These are phyloP conservation scores for Boletus pseudopeckii DNA, from an alignment of 768 basidiomycete species.

Conservation along the genomic window DNA sequence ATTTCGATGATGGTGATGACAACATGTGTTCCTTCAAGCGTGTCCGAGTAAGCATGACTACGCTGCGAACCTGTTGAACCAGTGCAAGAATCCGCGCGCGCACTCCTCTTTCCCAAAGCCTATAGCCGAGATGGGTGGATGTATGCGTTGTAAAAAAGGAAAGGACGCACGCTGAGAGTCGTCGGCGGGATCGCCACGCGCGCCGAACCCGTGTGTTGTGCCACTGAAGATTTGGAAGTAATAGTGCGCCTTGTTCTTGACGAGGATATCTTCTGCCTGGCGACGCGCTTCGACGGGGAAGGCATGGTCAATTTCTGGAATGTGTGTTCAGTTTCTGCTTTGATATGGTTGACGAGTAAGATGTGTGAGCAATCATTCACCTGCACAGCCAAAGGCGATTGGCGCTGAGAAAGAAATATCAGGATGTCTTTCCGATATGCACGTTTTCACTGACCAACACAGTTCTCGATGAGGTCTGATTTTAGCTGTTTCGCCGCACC, in stretches of 20 bases:
- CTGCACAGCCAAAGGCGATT: conserved; percentile 53
- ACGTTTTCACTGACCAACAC: conserved; percentile 40
- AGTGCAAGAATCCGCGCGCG: conserved; percentile 45
- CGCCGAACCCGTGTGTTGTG: conserved; percentile 37
- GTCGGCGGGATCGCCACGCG: conserved; percentile 30
- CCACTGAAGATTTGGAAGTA: conserved; percentile 56
- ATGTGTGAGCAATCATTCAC: conserved; percentile 25
- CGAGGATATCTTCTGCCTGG: conserved; percentile 53
- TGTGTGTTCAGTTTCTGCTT: background rate
- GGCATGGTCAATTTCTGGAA: conserved; percentile 49
- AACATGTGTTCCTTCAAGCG: background rate
- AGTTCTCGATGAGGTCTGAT: conserved; percentile 44
- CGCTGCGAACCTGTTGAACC: conserved; percentile 47
- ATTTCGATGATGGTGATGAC: background rate
- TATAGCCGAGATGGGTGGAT: conserved; percentile 18
- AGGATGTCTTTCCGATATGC: background rate
- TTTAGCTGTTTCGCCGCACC: conserved; percentile 31
- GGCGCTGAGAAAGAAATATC: conserved; percentile 39
- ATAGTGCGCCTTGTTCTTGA: conserved; percentile 48
- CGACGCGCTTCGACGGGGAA: conserved; percentile 53
- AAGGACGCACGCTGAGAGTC: conserved; percentile 19
- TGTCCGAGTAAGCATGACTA: conserved; percentile 3
- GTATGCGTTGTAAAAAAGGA: background rate
- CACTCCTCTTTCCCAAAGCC: conserved; percentile 63
- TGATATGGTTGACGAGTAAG: background rate